Evolutionary conservation across 805 yeast genomes (phyloP).

Genomic region (Naumovozyma baii): DNA sequence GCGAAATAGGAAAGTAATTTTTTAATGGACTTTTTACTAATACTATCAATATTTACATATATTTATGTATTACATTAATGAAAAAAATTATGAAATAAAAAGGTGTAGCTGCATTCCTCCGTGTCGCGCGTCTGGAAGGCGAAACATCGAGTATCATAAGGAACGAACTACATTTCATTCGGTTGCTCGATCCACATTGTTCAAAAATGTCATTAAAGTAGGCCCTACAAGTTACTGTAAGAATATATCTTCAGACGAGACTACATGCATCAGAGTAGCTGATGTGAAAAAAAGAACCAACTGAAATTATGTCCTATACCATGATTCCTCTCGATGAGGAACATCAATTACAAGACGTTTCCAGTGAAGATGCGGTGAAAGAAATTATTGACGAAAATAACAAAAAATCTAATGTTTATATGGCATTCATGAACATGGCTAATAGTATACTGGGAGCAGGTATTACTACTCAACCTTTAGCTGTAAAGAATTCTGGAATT

Average conservation of each 20-base stretch:
- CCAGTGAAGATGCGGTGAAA: constrained; percentile 3
- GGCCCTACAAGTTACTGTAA: too few relatives aligned
- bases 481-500: constrained; percentile 72
- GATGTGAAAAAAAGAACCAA: too few relatives aligned
- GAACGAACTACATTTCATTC: too few relatives aligned
- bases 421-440: constrained; percentile 97
- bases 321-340: not conserved
- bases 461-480: constrained; percentile 87
- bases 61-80: not conserved
- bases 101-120: too few relatives aligned
- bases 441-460: constrained; percentile 94
- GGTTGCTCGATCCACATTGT: too few relatives aligned
- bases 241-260: too few relatives aligned
- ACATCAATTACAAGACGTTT: not conserved
- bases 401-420: constrained; percentile 49
- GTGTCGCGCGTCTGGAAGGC: too few relatives aligned
- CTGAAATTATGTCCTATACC: not conserved
- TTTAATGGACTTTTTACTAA: not conserved
- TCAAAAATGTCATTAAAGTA: too few relatives aligned
- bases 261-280: too few relatives aligned
- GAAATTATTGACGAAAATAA: constrained; percentile 16
- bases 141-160: too few relatives aligned
- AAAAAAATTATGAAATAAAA: too few relatives aligned
- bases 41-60: too few relatives aligned
- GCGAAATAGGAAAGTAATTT: constrained; percentile 3